phyloP scores from a whole-genome alignment of 768 basidiomycete species.

The Phanerochaete sordida region DNA sequence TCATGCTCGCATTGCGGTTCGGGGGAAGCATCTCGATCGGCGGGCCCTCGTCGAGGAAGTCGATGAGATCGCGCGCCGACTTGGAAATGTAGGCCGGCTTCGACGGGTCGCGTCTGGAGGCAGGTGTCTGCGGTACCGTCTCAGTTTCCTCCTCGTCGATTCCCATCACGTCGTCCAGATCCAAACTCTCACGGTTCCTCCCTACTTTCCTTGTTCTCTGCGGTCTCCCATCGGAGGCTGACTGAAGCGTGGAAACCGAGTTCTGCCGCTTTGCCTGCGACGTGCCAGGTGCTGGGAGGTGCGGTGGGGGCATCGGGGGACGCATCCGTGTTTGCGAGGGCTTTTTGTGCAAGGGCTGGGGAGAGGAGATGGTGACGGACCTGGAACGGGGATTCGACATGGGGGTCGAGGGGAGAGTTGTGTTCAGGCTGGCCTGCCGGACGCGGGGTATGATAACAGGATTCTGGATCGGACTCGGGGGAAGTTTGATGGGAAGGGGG shows the following conservation, averaged over 20 bases:
- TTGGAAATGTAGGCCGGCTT: conserved; percentile 38
- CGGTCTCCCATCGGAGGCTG: conserved; percentile 31
- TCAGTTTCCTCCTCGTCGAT: conserved; percentile 53
- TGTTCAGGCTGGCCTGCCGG: conserved; percentile 11
- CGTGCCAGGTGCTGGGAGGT: neutral
- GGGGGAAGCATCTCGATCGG: conserved; percentile 35
- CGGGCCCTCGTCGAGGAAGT: conserved; percentile 57
- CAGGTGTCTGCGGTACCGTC: neutral
- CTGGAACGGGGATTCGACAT: conserved; percentile 18
- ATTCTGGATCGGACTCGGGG: conserved; percentile 36
- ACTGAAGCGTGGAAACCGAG: neutral
- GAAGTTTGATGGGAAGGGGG: conserved; percentile 9
- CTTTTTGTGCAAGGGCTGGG: conserved; percentile 6
- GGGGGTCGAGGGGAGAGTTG: conserved; percentile 5
- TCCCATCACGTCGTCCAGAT: conserved; percentile 73
- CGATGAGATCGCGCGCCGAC: conserved; percentile 46
- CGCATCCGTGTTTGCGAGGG: conserved; percentile 2
- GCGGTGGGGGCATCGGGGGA: conserved; percentile 4
- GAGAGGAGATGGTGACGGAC: conserved; percentile 20
- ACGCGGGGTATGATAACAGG: conserved; percentile 32
- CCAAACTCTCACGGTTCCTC: conserved; percentile 62
- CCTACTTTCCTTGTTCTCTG: conserved; percentile 49
- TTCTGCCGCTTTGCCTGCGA: conserved; percentile 2
- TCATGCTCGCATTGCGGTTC: conserved; percentile 36
- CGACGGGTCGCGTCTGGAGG: neutral